phyloP scores from a whole-genome alignment of 176 grass and related monocot genomes.

The Rhynchospora pubera region DNA sequence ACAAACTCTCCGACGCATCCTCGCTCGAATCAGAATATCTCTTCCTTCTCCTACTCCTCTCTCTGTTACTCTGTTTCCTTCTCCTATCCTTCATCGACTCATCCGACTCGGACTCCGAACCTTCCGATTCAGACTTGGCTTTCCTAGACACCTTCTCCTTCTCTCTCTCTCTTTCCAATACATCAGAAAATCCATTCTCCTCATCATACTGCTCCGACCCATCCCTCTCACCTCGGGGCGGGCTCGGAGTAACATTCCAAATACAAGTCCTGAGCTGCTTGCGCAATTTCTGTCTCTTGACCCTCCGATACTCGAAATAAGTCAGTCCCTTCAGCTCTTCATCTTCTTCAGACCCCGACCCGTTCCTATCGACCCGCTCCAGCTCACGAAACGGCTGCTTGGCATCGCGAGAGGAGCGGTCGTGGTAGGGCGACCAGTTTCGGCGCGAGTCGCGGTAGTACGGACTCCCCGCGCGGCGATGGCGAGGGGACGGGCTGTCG shows the following conservation, averaged over 20 bases:
- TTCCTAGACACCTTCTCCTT: conserved; percentile 16
- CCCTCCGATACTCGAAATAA: conserved; percentile 77
- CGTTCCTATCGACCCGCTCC: conserved; percentile 3
- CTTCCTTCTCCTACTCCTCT: conserved; percentile 36
- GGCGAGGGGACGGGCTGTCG: conserved; percentile 27
- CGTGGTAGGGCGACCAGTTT: conserved; percentile 34
- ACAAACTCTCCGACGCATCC: conserved; percentile 16
- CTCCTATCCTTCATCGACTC: conserved; percentile 35
- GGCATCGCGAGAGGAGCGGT: conserved; percentile 27
- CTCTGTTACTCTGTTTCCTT: conserved; percentile 31
- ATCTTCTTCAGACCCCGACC: conserved; percentile 31
- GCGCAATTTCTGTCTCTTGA: conserved; percentile 71
- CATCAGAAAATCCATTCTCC: conserved; percentile 21
- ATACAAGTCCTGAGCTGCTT: conserved; percentile 66
- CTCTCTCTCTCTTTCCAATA: conserved; percentile 18
- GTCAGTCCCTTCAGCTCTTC: conserved; percentile 67
- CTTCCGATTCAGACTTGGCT: conserved; percentile 37
- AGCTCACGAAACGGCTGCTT: not conserved
- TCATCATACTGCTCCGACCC: conserved; percentile 25
- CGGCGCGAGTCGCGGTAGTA: conserved; percentile 33
- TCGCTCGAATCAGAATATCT: conserved; percentile 33
- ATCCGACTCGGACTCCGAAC: conserved; percentile 37
- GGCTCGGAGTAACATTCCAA: conserved; percentile 62
- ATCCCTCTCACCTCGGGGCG: conserved; percentile 38
- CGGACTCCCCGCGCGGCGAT: conserved; percentile 25